Conservation (phyloP, 305 asterid species). For the Fraxinus baroniana region DNA sequence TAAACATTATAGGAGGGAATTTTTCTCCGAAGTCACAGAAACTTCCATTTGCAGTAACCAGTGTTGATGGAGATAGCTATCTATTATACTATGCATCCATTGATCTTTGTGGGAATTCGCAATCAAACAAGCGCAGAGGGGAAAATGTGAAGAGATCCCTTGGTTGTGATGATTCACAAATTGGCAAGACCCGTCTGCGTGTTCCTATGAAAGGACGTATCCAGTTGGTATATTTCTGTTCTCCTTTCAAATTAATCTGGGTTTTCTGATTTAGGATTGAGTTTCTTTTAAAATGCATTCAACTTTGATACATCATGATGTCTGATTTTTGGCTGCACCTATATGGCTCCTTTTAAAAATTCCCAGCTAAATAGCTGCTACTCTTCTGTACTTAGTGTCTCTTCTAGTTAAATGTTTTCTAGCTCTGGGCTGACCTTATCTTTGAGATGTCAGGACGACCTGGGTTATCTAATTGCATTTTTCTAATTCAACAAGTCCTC, state of each 20-base stretch:
- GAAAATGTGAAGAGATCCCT: constrained; percentile 33
- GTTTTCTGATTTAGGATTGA: background rate
- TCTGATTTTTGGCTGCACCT: constrained; percentile 5
- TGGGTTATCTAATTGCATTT: background rate
- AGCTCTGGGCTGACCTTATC: background rate
- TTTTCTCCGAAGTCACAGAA: constrained; percentile 74
- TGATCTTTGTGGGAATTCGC: constrained; percentile 48
- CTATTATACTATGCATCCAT: constrained; percentile 71
- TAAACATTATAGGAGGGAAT: constrained; percentile 68
- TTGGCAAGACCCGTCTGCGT: constrained; percentile 49
- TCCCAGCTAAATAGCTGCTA: constrained; percentile 1
- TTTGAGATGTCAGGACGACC: background rate
- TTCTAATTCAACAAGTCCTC: background rate
- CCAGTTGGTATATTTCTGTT: constrained; percentile 60
- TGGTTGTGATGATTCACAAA: constrained; percentile 34
- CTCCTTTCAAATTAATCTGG: constrained; percentile 11
- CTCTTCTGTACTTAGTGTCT: constrained; percentile 1
- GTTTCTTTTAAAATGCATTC: background rate
- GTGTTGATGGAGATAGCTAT: constrained; percentile 73
- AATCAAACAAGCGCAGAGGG: constrained; percentile 38
- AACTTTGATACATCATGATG: background rate
- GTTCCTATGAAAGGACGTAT: constrained; percentile 83
- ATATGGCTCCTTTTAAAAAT: background rate
- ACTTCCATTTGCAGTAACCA: constrained; percentile 76
- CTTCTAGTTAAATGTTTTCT: constrained; percentile 1